Conservation (phyloP, 371 early-diverging fungal genomes). For the Circinella umbellata region DNA sequence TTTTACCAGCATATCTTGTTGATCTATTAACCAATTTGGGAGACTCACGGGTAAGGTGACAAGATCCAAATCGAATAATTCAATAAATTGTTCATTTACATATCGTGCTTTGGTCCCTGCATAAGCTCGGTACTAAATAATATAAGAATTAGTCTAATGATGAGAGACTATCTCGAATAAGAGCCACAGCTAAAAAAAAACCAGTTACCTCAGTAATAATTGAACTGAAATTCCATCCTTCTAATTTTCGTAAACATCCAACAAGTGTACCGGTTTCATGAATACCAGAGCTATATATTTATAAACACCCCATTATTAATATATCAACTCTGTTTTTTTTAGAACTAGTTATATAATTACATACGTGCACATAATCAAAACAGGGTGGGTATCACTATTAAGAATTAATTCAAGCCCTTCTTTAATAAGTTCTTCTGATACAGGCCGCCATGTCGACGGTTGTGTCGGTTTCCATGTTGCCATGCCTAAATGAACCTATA, state of each 20-base stretch:
- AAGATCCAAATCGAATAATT: conserved; percentile 92
- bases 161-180: too few relatives aligned
- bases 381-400: conserved; percentile 78
- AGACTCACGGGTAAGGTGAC: conserved; percentile 79
- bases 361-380: conserved; percentile 91
- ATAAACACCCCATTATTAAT: neutral
- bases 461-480: conserved; percentile 57
- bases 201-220: conserved; percentile 83
- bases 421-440: conserved; percentile 94
- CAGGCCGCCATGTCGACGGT: conserved; percentile 83
- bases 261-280: conserved; percentile 82
- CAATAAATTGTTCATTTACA: conserved; percentile 93
- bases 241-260: conserved; percentile 92
- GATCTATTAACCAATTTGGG: conserved; percentile 81
- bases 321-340: too few relatives aligned
- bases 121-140: conserved; percentile 80
- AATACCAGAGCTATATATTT: conserved; percentile 68
- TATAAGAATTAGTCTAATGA: too few relatives aligned
- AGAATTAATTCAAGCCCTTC: conserved; percentile 88
- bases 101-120: conserved; percentile 87
- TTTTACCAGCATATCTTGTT: conserved; percentile 58
- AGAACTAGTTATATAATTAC: conserved; percentile 18
- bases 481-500: conserved; percentile 72
- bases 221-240: conserved; percentile 95
- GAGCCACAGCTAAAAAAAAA: too few relatives aligned